Conservation (phyloP, 2,329 filamentous ascomycete species). For the Colletotrichum scovillei region DNA sequence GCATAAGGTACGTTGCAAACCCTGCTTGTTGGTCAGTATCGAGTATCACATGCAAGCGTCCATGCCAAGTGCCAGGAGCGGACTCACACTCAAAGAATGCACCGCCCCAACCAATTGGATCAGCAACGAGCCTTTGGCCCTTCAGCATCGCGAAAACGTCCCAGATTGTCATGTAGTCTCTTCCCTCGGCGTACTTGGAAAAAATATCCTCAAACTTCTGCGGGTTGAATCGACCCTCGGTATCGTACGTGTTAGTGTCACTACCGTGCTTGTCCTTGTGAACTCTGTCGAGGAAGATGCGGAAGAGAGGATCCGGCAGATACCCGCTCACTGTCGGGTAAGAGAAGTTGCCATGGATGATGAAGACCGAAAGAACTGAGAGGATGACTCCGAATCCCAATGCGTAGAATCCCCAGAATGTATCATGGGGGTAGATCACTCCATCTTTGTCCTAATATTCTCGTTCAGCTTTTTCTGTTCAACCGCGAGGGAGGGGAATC, state of each 20-base stretch:
- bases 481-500: too few relatives aligned
- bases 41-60: too few relatives aligned
- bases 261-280: constrained; percentile 59
- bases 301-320: constrained; percentile 51
- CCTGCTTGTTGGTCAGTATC: constrained; percentile 30
- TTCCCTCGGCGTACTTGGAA: constrained; percentile 55
- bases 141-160: constrained; percentile 51
- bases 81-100: constrained; percentile 41
- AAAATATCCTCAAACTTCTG: constrained; percentile 64
- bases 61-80: neutral
- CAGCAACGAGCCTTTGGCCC: constrained; percentile 53
- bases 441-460: constrained; percentile 49
- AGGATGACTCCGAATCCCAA: constrained; percentile 53
- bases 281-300: constrained; percentile 50
- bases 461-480: neutral
- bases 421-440: constrained; percentile 51
- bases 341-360: constrained; percentile 56
- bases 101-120: constrained; percentile 51
- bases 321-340: constrained; percentile 53
- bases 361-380: constrained; percentile 50
- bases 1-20: constrained; percentile 57
- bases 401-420: constrained; percentile 51
- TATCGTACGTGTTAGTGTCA: constrained; percentile 58
- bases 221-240: constrained; percentile 59
- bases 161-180: constrained; percentile 49